Evolutionary conservation across 441 rosid species (phyloP), one percentile per base, ranked within the genome.

Genomic region (Pelargonium cotyledonis): DNA sequence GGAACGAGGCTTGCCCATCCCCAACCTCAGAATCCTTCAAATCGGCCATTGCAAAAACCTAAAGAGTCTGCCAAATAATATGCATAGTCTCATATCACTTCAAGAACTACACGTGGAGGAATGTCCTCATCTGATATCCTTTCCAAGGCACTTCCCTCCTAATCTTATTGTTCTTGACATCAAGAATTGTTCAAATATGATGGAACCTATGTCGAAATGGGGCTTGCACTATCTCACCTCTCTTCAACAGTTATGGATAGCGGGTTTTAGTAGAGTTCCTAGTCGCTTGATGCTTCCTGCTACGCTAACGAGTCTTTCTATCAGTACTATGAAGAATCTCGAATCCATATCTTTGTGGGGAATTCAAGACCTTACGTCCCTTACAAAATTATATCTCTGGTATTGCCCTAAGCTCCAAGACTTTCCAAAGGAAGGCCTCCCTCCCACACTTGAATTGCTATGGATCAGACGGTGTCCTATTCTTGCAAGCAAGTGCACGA

Each of bases 51-150:
- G 55, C 55, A 11, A 14, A 14, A 47, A 47, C 14, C 55, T 47
- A 9, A 47, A 47, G 55, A 47, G 55, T 47, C 4, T 47, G 55
- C 55, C 55, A 2, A 47, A 47, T n/a, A 47, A 47, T 5, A 47
- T 47, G 55, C 15, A 47, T 2, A 6, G 16, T 5, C 15, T 47
- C 15, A 11, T 15, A 47, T 71, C 72, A 21, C 80, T 82, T 68
- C 73, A 68, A 63, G 43, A 29, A 46, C 49, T 83, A 0, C 4
- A 1, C 2, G 67, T 80, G 58, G 5, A 19, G 16, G 40, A 46
- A 26, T 83, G 86, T 55, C 65, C 64, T 8, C 19, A 46, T 61
- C 31, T 77, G 26, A 8, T 12, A 47, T 76, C 78, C 7, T 77
- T 79, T 66, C 77, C 3, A 15, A 12, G 10, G 68, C 29, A 23